Percentiles rank a stretch among this genome's conserved stretches.
These are phyloP conservation scores for Arthrocladium fulminans DNA, from an alignment of 2,329 filamentous ascomycete genomes.

Conservation along the genomic window DNA sequence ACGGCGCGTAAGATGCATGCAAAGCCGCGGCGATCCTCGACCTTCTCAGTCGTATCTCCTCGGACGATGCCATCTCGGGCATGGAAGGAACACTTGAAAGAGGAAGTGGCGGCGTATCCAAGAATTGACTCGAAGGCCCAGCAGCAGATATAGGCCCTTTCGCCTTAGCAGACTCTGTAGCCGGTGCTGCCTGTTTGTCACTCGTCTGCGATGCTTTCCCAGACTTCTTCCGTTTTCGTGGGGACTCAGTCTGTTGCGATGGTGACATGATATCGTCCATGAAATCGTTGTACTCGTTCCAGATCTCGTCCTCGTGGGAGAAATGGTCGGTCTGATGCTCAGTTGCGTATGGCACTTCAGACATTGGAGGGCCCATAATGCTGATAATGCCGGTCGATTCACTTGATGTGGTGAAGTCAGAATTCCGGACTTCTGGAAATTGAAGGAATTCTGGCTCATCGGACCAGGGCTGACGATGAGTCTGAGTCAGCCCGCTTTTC, in stretches of 20 bases:
- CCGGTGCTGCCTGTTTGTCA: background rate
- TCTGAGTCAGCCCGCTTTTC: background rate
- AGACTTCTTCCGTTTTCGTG: conserved; percentile 22
- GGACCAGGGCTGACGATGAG: background rate
- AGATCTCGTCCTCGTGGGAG: conserved; percentile 68
- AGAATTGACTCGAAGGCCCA: background rate
- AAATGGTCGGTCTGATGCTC: conserved; percentile 51
- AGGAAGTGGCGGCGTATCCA: background rate
- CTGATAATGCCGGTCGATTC: conserved; percentile 53
- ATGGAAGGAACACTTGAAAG: conserved; percentile 10
- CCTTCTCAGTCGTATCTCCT: conserved; percentile 34
- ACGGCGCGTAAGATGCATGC: conserved; percentile 41
- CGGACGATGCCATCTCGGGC: conserved; percentile 9
- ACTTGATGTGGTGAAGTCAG: conserved; percentile 57
- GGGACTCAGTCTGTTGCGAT: conserved; percentile 20
- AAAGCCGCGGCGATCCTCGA: conserved; percentile 44
- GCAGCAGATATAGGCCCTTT: background rate
- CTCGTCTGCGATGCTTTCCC: background rate
- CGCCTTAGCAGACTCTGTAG: background rate
- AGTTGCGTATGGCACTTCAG: background rate
- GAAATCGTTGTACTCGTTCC: conserved; percentile 89
- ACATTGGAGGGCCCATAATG: conserved; percentile 29
- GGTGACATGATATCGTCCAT: conserved; percentile 59
- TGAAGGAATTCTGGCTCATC: conserved; percentile 56
- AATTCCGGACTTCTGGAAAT: conserved; percentile 65